Percentiles rank a stretch among this genome's conserved stretches.
Conservation (phyloP, 306 rosid species). For the Cicer yamashitae region DNA sequence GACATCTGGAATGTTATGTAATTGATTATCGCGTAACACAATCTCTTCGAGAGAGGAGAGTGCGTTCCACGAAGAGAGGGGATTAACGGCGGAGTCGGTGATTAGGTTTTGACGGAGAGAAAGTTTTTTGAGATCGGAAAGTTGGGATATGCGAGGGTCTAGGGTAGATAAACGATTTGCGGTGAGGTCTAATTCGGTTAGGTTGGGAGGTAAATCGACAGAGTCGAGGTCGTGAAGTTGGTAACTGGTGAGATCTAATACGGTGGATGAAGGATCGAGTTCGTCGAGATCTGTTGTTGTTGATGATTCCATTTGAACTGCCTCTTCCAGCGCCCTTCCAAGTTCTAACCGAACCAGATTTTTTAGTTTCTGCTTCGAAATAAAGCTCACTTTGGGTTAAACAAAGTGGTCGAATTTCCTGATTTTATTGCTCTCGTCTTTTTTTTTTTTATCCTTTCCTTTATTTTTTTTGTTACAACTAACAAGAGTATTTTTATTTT, state of each 20-base stretch:
- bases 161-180: conserved; percentile 76
- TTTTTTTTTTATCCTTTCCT: too few relatives aligned
- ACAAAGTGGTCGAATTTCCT: too few relatives aligned
- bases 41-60: conserved; percentile 78
- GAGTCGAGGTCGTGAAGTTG: conserved; percentile 87
- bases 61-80: conserved; percentile 71
- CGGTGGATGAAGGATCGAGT: conserved; percentile 60
- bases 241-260: conserved; percentile 80
- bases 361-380: not conserved
- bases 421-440: too few relatives aligned
- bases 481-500: too few relatives aligned
- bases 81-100: conserved; percentile 63
- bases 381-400: too few relatives aligned
- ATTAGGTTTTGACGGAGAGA: conserved; percentile 89
- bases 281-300: conserved; percentile 41
- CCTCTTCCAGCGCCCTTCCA: conserved; percentile 17
- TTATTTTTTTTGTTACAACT: too few relatives aligned
- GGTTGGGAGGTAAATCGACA: conserved; percentile 66
- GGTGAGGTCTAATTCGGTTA: conserved; percentile 90
- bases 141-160: conserved; percentile 79
- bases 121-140: conserved; percentile 75
- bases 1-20: conserved; percentile 71
- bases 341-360: too few relatives aligned
- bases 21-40: conserved; percentile 82
- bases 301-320: conserved; percentile 37